A percentile compares a stretch with the other conserved stretches of the same genome.
Evolutionary conservation across 2,329 filamentous ascomycete species (phyloP).

Genomic region (Venturia nashicola): DNA sequence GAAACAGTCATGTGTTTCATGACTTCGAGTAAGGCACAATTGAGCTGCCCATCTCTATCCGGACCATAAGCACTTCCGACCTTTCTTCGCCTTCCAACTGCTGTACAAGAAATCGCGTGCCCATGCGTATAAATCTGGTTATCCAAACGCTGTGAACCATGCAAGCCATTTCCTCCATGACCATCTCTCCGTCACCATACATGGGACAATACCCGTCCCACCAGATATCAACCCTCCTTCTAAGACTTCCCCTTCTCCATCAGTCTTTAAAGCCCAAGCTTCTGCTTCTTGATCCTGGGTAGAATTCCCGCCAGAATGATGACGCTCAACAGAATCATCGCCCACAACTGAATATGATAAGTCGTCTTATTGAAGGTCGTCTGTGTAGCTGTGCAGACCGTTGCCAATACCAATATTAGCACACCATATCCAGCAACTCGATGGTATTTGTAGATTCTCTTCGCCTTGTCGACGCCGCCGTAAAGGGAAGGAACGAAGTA

Average conservation of each 20-base stretch:
- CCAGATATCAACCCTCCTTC: neutral
- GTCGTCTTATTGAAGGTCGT: slow-evolving; percentile 62
- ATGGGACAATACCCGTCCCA: neutral
- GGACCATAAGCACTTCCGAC: neutral
- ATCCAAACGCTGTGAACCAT: neutral
- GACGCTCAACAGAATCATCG: slow-evolving; percentile 51
- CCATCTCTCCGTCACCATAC: neutral
- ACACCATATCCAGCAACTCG: slow-evolving; percentile 64
- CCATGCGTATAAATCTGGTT: neutral
- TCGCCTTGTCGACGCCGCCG: slow-evolving; percentile 67
- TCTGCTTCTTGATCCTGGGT: slow-evolving; percentile 69
- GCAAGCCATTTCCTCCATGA: neutral
- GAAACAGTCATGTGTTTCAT: neutral
- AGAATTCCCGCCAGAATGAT: slow-evolving; percentile 60
- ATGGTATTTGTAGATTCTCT: slow-evolving; percentile 83
- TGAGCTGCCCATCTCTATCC: too few species aligned
- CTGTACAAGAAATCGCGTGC: neutral
- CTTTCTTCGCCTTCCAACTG: neutral
- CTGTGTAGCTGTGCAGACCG: slow-evolving; percentile 61
- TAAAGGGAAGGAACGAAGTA: slow-evolving; percentile 65
- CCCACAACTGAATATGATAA: slow-evolving; percentile 65
- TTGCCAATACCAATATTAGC: slow-evolving; percentile 57
- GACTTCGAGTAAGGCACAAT: neutral
- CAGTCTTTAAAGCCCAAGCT: slow-evolving; percentile 48
- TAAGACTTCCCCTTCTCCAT: neutral